These are phyloP conservation scores for Aureobasidium vineae DNA, from an alignment of 2,329 filamentous ascomycete species.

Conservation along the genomic window DNA sequence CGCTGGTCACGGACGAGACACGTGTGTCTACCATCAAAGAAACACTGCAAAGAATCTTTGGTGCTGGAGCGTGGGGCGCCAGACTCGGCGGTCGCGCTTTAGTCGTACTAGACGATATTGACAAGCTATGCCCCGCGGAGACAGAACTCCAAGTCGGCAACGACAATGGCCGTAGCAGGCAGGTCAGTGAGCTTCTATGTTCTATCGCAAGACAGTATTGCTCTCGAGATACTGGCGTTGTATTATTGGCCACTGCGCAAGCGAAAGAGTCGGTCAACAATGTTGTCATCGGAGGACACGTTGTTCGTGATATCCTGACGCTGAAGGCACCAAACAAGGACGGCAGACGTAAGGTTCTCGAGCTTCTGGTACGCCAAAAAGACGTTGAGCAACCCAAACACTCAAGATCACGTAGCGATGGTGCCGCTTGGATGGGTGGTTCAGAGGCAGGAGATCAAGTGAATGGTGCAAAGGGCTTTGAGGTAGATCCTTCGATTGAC, in stretches of 20 bases:
- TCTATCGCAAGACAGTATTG: conserved; percentile 83
- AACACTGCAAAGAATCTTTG: conserved; percentile 77
- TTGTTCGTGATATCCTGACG: conserved; percentile 85
- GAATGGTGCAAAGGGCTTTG: conserved; percentile 58
- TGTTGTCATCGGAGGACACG: conserved; percentile 84
- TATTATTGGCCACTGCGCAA: conserved; percentile 86
- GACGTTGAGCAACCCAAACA: background rate
- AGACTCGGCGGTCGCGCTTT: conserved; percentile 78
- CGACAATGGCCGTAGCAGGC: conserved; percentile 87
- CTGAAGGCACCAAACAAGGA: conserved; percentile 93
- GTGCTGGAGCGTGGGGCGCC: conserved; percentile 87
- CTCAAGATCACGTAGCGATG: conserved; percentile 24
- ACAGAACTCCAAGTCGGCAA: conserved; percentile 92
- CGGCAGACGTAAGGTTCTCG: conserved; percentile 75
- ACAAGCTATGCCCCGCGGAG: conserved; percentile 88
- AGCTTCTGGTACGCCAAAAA: conserved; percentile 66
- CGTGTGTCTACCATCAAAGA: conserved; percentile 89
- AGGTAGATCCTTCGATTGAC: conserved; percentile 74
- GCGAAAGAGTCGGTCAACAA: conserved; percentile 91
- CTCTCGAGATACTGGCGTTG: conserved; percentile 72
- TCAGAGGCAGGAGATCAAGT: conserved; percentile 48
- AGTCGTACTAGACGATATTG: conserved; percentile 88
- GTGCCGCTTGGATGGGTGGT: conserved; percentile 69
- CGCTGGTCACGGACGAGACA: conserved; percentile 86
- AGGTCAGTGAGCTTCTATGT: conserved; percentile 86